Percentiles rank a stretch among this genome's conserved stretches.
These are phyloP conservation scores for Prunus salicina DNA, from an alignment of 306 rosid species.

Conservation along the genomic window DNA sequence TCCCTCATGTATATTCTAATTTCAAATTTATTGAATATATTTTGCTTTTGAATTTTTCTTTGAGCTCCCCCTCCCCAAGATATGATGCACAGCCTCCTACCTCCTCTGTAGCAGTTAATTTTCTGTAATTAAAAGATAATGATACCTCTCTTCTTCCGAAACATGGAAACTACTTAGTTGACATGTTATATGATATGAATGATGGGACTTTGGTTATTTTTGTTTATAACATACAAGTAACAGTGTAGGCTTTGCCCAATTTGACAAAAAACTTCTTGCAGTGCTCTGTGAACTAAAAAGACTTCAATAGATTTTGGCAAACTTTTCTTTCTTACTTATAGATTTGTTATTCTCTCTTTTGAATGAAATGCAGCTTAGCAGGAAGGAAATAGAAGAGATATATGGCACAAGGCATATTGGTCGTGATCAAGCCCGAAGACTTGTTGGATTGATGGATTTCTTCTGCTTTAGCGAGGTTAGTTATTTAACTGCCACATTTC, in stretches of 20 bases:
- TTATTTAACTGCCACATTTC: slow-evolving; percentile 14
- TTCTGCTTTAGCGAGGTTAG: slow-evolving; percentile 97
- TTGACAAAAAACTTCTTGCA: not conserved
- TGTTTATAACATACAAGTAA: not conserved
- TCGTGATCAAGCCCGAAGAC: slow-evolving; percentile 85
- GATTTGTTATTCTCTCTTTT: not conserved
- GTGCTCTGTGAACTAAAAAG: not conserved
- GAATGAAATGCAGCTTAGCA: slow-evolving; percentile 53
- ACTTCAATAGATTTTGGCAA: not conserved
- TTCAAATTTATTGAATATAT: no score
- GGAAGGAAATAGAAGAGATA: slow-evolving; percentile 50
- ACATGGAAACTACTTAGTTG: not conserved
- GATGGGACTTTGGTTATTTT: not conserved
- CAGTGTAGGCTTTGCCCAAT: not conserved
- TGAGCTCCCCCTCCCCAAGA: no score
- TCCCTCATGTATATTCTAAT: no score
- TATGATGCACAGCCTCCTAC: not conserved
- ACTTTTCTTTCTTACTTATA: not conserved
- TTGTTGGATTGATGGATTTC: slow-evolving; percentile 93
- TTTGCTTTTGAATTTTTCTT: not conserved
- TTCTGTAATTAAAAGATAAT: not conserved
- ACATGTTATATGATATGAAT: not conserved
- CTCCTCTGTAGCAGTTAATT: not conserved
- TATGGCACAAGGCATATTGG: slow-evolving; percentile 93
- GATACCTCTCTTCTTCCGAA: not conserved